Evolutionary conservation across 768 basidiomycete genomes (phyloP).

Genomic region (Artomyces pyxidatus): DNA sequence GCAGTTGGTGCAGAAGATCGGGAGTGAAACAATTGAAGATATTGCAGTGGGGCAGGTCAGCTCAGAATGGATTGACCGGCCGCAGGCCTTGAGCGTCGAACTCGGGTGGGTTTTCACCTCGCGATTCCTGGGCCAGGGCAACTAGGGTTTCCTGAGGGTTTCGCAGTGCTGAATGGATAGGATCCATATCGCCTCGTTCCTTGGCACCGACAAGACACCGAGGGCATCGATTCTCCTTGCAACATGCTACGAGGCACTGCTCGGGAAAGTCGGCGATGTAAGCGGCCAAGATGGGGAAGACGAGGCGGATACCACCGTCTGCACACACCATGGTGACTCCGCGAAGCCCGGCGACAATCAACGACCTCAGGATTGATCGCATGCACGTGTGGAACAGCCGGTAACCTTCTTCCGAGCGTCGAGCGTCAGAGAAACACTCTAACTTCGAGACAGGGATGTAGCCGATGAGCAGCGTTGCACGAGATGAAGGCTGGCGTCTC

Average conservation of each 20-base stretch:
- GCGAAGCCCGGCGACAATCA: constrained; percentile 22
- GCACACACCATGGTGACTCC: constrained; percentile 30
- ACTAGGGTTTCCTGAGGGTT: constrained; percentile 2
- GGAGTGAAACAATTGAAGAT: constrained; percentile 33
- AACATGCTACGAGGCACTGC: constrained; percentile 30
- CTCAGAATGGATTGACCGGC: constrained; percentile 32
- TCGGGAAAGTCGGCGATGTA: constrained; percentile 37
- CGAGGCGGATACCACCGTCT: constrained; percentile 25
- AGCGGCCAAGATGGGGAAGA: constrained; percentile 33
- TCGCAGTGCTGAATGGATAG: background rate
- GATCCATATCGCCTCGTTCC: constrained; percentile 12
- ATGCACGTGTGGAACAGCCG: constrained; percentile 32
- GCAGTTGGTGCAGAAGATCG: constrained; percentile 38
- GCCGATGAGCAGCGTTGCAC: constrained; percentile 28
- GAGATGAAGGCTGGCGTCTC: constrained; percentile 26
- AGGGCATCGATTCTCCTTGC: constrained; percentile 17
- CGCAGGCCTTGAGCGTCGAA: constrained; percentile 12
- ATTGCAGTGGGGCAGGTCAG: constrained; percentile 7
- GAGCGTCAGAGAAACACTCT: constrained; percentile 18
- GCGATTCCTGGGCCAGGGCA: background rate
- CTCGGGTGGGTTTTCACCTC: background rate
- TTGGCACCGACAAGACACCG: constrained; percentile 5
- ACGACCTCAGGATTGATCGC: constrained; percentile 24
- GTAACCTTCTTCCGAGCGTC: constrained; percentile 15
- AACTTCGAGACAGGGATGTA: constrained; percentile 33